Percentiles rank a stretch among this genome's conserved stretches.
Evolutionary conservation across 2,329 filamentous ascomycete species (phyloP).

Genomic region (Zymoseptoria passerinii): DNA sequence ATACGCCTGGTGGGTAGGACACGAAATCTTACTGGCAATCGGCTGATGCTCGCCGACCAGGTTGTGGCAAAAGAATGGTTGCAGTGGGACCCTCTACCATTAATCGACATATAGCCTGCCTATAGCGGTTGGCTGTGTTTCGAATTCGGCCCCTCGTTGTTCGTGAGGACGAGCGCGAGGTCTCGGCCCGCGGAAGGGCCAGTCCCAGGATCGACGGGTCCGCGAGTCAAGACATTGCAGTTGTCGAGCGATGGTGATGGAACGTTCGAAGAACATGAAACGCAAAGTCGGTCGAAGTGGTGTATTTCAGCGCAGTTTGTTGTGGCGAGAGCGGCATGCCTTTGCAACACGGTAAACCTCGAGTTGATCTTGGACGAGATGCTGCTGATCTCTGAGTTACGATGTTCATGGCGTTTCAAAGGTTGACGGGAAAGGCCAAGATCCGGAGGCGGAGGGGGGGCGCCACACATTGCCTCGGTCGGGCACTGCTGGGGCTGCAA

Average conservation of each 20-base stretch:
- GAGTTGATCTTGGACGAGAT: not conserved
- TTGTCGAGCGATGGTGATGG: not conserved
- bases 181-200: not conserved
- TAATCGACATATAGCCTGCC: not conserved
- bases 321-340: not conserved
- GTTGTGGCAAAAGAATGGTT: not conserved
- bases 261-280: not conserved
- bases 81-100: not conserved
- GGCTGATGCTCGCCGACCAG: not conserved
- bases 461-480: not conserved
- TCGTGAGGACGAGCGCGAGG: not conserved
- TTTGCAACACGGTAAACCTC: not conserved
- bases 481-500: not conserved
- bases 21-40: not conserved
- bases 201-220: not conserved
- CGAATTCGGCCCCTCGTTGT: not conserved
- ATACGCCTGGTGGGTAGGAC: not conserved
- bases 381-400: not conserved
- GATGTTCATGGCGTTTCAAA: not conserved
- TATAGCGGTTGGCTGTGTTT: not conserved
- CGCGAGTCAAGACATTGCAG: not conserved
- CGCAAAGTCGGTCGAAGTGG: not conserved
- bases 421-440: not conserved
- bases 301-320: not conserved
- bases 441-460: not conserved